phyloP scores from a whole-genome alignment of 371 early-diverging fungal genomes.

The Cokeromyces recurvatus region DNA sequence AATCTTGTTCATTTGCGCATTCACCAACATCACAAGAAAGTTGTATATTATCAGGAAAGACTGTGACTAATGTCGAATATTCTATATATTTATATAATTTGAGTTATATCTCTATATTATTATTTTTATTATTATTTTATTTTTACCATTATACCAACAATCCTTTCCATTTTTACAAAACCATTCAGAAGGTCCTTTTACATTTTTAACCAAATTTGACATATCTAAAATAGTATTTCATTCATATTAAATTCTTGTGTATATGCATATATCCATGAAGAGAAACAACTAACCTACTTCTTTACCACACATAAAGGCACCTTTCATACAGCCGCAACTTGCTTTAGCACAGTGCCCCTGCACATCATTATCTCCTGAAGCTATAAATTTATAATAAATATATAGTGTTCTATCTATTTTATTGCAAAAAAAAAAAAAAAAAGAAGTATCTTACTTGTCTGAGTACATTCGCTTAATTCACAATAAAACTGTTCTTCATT shows the following conservation, averaged over 20 bases:
- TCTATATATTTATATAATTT: no score
- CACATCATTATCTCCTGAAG: constrained; percentile 26
- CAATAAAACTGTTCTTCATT: constrained; percentile 56
- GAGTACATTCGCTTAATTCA: constrained; percentile 45
- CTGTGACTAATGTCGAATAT: constrained; percentile 45
- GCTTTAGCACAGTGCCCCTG: constrained; percentile 43
- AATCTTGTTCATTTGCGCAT: constrained; percentile 51
- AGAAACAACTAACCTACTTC: constrained; percentile 32
- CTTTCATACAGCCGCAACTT: constrained; percentile 51
- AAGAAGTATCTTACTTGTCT: constrained; percentile 26
- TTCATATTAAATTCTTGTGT: neutral
- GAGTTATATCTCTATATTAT: neutral
- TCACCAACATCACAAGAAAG: constrained; percentile 57
- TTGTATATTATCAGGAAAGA: constrained; percentile 56
- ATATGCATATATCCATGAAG: neutral
- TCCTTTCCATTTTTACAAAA: constrained; percentile 49
- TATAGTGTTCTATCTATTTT: neutral
- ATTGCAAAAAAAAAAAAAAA: neutral
- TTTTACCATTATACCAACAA: constrained; percentile 52
- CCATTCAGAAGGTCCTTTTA: constrained; percentile 47
- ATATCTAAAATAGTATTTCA: constrained; percentile 22
- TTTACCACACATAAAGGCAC: constrained; percentile 57
- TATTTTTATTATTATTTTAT: neutral
- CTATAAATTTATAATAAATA: constrained; percentile 2
- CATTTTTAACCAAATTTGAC: constrained; percentile 41